These are phyloP conservation scores for Aspergillus indologenus DNA, from an alignment of 495 filamentous ascomycete species.

Conservation along the genomic window DNA sequence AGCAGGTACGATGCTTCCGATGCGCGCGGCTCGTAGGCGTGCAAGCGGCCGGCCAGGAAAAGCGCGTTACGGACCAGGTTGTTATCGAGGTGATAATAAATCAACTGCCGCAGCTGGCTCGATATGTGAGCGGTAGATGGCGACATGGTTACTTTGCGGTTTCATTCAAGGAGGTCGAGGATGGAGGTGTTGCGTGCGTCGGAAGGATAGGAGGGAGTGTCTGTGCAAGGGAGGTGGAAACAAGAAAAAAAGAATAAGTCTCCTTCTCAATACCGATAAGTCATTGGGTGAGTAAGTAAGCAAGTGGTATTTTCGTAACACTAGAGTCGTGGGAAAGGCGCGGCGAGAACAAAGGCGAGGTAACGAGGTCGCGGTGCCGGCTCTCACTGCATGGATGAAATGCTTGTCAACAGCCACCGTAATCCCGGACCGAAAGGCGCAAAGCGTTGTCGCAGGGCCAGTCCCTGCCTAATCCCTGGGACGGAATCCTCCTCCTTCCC, in stretches of 20 bases:
- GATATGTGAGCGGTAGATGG: slow-evolving; percentile 63
- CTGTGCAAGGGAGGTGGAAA: slow-evolving; percentile 1
- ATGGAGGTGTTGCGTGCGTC: background rate
- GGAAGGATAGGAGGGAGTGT: slow-evolving; percentile 11
- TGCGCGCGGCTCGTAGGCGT: slow-evolving; percentile 74
- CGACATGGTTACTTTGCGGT: slow-evolving; percentile 56
- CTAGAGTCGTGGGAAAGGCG: background rate
- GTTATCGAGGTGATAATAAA: slow-evolving; percentile 93
- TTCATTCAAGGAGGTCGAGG: slow-evolving; percentile 1
- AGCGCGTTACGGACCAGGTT: slow-evolving; percentile 82
- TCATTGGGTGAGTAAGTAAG: background rate
- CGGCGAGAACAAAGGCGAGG: slow-evolving; percentile 22
- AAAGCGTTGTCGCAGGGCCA: background rate
- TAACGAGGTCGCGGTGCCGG: slow-evolving; percentile 24
- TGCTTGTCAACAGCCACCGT: slow-evolving; percentile 8
- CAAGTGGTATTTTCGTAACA: slow-evolving; percentile 3
- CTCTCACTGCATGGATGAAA: slow-evolving; percentile 18
- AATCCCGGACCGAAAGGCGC: background rate
- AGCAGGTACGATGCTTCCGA: slow-evolving; percentile 80
- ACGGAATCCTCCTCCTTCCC: slow-evolving; percentile 3
- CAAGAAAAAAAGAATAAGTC: background rate
- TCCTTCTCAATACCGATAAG: background rate
- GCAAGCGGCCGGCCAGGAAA: slow-evolving; percentile 83
- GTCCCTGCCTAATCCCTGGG: slow-evolving; percentile 1
- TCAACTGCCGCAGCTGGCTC: slow-evolving; percentile 73